Conservation (phyloP, 768 basidiomycete species). For the Strobilomyces echinocephalus region DNA sequence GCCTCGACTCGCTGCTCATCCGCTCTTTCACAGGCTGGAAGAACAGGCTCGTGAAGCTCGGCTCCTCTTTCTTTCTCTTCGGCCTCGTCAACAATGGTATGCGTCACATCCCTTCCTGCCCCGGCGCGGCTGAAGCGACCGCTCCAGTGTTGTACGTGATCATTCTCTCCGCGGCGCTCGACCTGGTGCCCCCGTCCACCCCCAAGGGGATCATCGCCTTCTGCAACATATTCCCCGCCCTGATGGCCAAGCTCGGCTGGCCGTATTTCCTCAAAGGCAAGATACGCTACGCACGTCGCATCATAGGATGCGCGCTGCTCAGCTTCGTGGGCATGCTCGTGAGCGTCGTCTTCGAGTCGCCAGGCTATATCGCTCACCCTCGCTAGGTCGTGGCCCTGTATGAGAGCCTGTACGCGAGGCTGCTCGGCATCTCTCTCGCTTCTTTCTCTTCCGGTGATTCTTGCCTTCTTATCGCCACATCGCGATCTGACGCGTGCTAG, state of each 20-base stretch:
- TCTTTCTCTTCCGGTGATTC: conserved; percentile 65
- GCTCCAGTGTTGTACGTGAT: conserved; percentile 85
- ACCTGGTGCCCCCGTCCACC: conserved; percentile 85
- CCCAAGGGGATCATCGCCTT: conserved; percentile 95
- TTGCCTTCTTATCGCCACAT: background rate
- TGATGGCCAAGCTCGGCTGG: conserved; percentile 87
- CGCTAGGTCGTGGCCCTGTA: conserved; percentile 73
- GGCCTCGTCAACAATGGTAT: conserved; percentile 90
- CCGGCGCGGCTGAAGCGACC: background rate
- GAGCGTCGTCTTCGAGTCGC: conserved; percentile 26
- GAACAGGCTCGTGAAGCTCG: conserved; percentile 34
- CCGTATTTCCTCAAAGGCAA: conserved; percentile 85
- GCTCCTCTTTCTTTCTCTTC: conserved; percentile 80
- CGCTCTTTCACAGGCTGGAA: conserved; percentile 15
- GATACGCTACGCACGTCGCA: conserved; percentile 72
- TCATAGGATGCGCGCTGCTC: conserved; percentile 68
- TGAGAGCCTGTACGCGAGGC: conserved; percentile 56
- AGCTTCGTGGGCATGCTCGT: conserved; percentile 88
- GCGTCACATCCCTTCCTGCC: background rate
- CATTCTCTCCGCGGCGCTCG: conserved; percentile 92
- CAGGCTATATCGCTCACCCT: background rate
- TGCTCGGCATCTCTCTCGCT: conserved; percentile 77
- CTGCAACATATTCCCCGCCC: conserved; percentile 88
- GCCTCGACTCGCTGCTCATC: conserved; percentile 15
- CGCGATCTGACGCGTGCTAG: conserved; percentile 35